Evolutionary conservation across 2,329 filamentous ascomycete genomes (phyloP), one percentile per base, ranked within the genome.

Genomic region (Aspergillus sp.): DNA sequence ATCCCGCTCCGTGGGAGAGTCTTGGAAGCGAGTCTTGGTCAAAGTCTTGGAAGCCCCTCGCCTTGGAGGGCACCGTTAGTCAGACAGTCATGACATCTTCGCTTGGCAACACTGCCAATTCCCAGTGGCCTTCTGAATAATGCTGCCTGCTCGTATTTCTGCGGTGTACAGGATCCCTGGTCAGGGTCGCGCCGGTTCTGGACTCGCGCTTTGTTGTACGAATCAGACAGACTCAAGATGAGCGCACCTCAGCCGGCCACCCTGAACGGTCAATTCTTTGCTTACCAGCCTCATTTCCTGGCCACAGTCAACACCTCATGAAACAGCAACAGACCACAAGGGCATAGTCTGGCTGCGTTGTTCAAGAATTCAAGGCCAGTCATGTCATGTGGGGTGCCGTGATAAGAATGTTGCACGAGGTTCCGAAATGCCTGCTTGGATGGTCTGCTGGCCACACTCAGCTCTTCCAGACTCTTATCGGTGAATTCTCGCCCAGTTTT

Each of bases 91-190:
- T 19, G 19, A 53, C 30, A 41, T 41, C 50, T 41, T 53, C 50
- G 13, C 50, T 53, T 53, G 50, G 50, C 50, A 31, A 34, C 28
- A 19, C 34, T 47, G n/a, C n/a, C 45, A 22, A 3, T 22, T 17
- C n/a, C 45, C 45, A 25, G n/a, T 41, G 50, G 34, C 17, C 22
- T 19, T 30, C 50, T 41, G 31, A 53, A 53, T 53, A 41, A 41
- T 53, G 50, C 50, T 53, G 50, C 50, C 50, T 53, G 22, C 6
- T 53, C 50, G 50, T 53, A 50, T 34, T 31, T 8, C 15, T 19
- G 7, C 4, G 30, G 30, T 25, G 23, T 25, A 7, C 11, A 25
- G 19, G 19, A 49, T 25, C 22, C 47, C 47, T 49, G 47, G 47
- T 49, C 47, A 25, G 15, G 46, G 19, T 8, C 19, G 22, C 22